Base-by-base conservation (phyloP, 2,329 filamentous ascomycete species). In the Claviceps pazoutovae region DNA sequence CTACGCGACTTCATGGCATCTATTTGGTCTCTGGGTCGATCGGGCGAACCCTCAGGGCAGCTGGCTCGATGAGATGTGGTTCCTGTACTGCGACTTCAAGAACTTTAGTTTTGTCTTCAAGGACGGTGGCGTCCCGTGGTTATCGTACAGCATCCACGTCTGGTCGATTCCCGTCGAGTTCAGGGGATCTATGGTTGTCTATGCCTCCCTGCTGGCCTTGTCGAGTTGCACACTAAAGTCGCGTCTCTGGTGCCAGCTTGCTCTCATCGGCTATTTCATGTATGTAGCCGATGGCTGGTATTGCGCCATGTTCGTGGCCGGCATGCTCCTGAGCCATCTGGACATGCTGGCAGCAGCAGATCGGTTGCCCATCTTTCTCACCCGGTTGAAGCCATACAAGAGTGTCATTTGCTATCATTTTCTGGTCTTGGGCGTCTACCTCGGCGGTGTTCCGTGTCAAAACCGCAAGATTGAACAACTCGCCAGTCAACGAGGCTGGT, bases 61-160 rank as follows among this genome's bases (percentile, higher is more conserved):
- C 36, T 72, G 73, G 58, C 54, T 61, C 7, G 72, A 71, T 11
- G 78, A 82, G 57, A 54, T 79, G 1, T 76, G 73, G 67, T 57
- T 62, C 5, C 70, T 73, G 58, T 75, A 75, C 56, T 54, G 62
- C 54, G 78, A 85, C 61, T 70, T 78, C 61, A 86, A 85, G 61
- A 84, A 84, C 62, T 85, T 82, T 66, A 85, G 75, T 64, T 86
- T 82, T 61, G 62, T 84, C 41, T 86, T 79, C 66, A 75, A 76
- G 43, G 71, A 70, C 7, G 78, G 79, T 6, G 76, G 75, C 1
- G 66, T 74, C 9, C 74, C 76, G 11, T 82, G 78, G 70, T 48
- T 67, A 26, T 57, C 46, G 16, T 64, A 79, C 65, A 80, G 82
- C 57, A 71, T 70, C 30, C 81, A 84, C 56, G 61, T 77, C 2